phyloP scores from a whole-genome alignment of 2,329 filamentous ascomycete genomes.

The Fusarium liriodendri region DNA sequence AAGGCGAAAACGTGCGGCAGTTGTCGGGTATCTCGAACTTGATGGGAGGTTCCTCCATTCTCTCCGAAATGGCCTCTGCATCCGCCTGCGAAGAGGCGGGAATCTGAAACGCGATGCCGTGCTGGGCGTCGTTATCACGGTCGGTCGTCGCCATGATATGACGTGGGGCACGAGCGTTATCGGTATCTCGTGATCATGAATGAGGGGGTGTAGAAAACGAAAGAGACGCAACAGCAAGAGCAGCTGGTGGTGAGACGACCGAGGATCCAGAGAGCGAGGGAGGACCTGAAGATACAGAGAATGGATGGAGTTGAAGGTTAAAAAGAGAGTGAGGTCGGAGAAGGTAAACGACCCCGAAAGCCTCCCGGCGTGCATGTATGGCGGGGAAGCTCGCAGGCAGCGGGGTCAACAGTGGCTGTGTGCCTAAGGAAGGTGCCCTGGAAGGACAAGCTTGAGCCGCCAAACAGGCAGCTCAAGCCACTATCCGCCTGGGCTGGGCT shows the following conservation, averaged over 20 bases:
- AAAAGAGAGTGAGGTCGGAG: conserved; percentile 21
- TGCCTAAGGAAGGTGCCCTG: conserved; percentile 2
- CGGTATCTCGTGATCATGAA: conserved; percentile 31
- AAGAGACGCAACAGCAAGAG: not conserved
- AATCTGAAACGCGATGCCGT: not conserved
- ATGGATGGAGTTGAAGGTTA: conserved; percentile 29
- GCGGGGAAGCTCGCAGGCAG: conserved; percentile 17
- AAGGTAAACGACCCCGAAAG: conserved; percentile 11
- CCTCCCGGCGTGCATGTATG: not conserved
- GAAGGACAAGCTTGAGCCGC: conserved; percentile 4
- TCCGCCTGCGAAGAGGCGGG: not conserved
- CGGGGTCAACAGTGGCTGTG: conserved; percentile 2
- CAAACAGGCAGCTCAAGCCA: conserved; percentile 19
- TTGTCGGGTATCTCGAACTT: conserved; percentile 48
- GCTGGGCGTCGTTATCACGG: conserved; percentile 10
- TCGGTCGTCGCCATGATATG: conserved; percentile 32
- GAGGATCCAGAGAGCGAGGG: not conserved
- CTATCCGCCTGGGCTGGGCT: not conserved
- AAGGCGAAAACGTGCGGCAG: conserved; percentile 47
- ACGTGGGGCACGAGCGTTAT: conserved; percentile 35
- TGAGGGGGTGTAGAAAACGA: conserved; percentile 10
- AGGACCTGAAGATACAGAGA: conserved; percentile 27
- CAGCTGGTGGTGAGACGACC: not conserved
- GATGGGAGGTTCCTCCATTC: conserved; percentile 20
- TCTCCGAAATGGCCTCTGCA: not conserved